Evolutionary conservation across 352 stramenopile genomes (phyloP), one percentile per base, ranked within the genome.

Genomic region (Globisporangium echinulatum): DNA sequence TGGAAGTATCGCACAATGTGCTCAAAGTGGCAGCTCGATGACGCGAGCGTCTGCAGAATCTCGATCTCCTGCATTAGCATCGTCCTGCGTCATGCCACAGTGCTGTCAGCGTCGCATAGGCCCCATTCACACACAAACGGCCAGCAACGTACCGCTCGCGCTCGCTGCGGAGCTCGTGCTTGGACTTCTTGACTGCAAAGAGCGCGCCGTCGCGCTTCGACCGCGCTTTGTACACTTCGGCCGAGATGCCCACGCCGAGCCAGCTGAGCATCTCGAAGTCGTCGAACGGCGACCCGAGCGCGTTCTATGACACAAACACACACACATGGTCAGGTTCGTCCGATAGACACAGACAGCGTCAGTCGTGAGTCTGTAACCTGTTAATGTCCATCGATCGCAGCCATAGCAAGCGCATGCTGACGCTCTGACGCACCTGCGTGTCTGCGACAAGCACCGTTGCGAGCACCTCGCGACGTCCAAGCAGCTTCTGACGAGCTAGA

Each of bases 1-100:
- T 98, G 90, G 67, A 98, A 92, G 69, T 98, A 98, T 15, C 91
- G 75, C 3, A 98, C 88, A 66, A 98, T 89, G 58, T 98, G 88
- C 8, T 79, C 69, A 48, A 88, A 89, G 56, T 77, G 72, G 2
- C 60, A 44, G n/a, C 47, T 64, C 1, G 72, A 78, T 1, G 64
- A 42, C 11, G 64, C 47, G 6, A 92, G 49, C 1, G 74, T 62
- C 59, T 87, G 61, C 10, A 87, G 59, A 15, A 88, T 75, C 5
- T 59, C 43, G 44, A 92, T 88, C 57, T 94, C 85, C 65, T 87
- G 75, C 1, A 82, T 46, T 58, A 84, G 63, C 40, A 89, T 61
- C 10, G 83, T 69, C 46, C 84, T 93, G 62, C 47, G 42, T 17
- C 9, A 15, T 19, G 46, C 7, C 38, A 64, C 4, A 50, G 25